These are phyloP conservation scores for Pleurotus giganteus DNA, from an alignment of 768 basidiomycete species.

Conservation along the genomic window DNA sequence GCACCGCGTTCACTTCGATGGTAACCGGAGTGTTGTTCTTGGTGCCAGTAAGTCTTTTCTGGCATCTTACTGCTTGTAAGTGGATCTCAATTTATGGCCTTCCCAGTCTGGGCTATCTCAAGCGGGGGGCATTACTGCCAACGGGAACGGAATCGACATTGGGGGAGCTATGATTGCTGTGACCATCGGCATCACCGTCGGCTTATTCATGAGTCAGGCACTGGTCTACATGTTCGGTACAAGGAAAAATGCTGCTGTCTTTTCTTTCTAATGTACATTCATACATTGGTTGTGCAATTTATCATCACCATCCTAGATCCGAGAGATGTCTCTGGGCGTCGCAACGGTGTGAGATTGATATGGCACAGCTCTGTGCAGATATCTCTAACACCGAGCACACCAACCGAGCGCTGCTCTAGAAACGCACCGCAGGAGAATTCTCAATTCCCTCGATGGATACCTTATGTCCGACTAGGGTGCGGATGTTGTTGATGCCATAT, in stretches of 20 bases:
- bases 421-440: conserved; percentile 86
- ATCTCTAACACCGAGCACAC: too few relatives aligned
- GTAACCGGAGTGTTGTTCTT: conserved; percentile 86
- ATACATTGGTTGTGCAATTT: conserved; percentile 3
- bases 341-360: too few relatives aligned
- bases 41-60: conserved; percentile 63
- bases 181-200: conserved; percentile 87
- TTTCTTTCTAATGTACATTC: conserved; percentile 60
- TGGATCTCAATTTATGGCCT: conserved; percentile 10
- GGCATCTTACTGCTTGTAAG: background rate
- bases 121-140: conserved; percentile 80
- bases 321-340: too few relatives aligned
- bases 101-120: conserved; percentile 79
- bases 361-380: too few relatives aligned
- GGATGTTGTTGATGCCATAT: conserved; percentile 96
- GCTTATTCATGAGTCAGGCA: conserved; percentile 85
- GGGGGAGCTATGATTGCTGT: conserved; percentile 89
- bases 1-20: conserved; percentile 90
- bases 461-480: conserved; percentile 97
- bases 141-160: conserved; percentile 80
- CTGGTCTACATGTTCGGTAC: conserved; percentile 85
- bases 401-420: too few relatives aligned
- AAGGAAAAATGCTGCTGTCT: conserved; percentile 81
- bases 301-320: background rate
- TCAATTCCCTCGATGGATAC: conserved; percentile 88